Conservation (phyloP, 2,329 filamentous ascomycete species). For the Pseudocercospora eumusae region DNA sequence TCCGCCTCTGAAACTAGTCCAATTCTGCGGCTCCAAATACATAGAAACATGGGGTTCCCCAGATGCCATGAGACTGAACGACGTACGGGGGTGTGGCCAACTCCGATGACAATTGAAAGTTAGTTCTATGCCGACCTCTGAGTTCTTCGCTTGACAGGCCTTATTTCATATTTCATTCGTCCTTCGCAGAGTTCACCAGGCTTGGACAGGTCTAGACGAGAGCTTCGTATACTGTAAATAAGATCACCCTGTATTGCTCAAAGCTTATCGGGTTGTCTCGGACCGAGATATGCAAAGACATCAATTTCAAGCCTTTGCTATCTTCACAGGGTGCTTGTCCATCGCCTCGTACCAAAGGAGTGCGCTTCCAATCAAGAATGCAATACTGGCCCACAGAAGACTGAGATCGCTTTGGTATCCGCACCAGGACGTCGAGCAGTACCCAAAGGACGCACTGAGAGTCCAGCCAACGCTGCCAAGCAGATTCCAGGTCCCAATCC, state of each 20-base stretch:
- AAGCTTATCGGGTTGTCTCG: conserved; percentile 3
- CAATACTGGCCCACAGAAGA: conserved; percentile 35
- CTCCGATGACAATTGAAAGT: too few relatives aligned
- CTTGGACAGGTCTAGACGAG: too few relatives aligned
- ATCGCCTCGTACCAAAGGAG: conserved; percentile 37
- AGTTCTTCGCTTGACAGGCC: too few relatives aligned
- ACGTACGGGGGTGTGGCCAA: too few relatives aligned
- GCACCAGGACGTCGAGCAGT: conserved; percentile 31
- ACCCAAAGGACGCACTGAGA: conserved; percentile 36
- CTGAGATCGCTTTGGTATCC: conserved; percentile 32
- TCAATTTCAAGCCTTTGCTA: neutral
- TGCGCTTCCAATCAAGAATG: conserved; percentile 36
- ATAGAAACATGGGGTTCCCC: conserved; percentile 1
- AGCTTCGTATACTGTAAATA: too few relatives aligned
- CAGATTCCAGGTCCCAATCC: conserved; percentile 35
- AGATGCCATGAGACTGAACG: neutral
- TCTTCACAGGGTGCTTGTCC: conserved; percentile 20
- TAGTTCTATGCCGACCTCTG: too few relatives aligned
- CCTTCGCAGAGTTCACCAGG: too few relatives aligned
- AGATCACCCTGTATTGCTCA: too few relatives aligned
- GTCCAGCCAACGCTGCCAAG: conserved; percentile 36
- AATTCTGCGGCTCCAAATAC: neutral
- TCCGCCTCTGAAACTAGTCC: neutral
- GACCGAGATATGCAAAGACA: neutral
- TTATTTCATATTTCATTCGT: too few relatives aligned